Conservation (phyloP, 768 basidiomycete species). For the Gautieria morchelliformis region DNA sequence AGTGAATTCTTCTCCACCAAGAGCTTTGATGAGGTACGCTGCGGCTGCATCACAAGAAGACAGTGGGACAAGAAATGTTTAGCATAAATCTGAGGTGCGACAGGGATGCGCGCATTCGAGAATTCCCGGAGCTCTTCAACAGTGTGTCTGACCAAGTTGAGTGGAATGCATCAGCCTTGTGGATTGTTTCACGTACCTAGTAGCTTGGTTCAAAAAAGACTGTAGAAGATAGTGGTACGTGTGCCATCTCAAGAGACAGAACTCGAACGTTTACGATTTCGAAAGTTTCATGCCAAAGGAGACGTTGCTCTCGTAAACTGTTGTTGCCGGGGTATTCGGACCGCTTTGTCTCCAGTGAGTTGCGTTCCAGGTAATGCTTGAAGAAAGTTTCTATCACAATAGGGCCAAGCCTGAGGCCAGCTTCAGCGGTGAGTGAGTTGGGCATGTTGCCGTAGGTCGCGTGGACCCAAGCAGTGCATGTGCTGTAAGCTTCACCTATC, state of each 20-base stretch:
- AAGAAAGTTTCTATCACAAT: constrained; percentile 69
- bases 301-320: constrained; percentile 50
- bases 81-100: constrained; percentile 77
- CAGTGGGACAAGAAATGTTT: constrained; percentile 64
- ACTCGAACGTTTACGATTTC: constrained; percentile 57
- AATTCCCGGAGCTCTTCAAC: constrained; percentile 72
- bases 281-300: constrained; percentile 76
- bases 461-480: not conserved
- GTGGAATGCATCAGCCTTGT: not conserved
- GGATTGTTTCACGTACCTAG: constrained; percentile 37
- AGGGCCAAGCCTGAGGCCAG: constrained; percentile 60
- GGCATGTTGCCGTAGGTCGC: not conserved
- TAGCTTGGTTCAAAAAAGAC: constrained; percentile 69
- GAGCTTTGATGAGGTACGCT: constrained; percentile 54
- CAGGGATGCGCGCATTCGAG: constrained; percentile 68
- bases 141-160: constrained; percentile 49
- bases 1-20: constrained; percentile 71
- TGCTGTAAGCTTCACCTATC: too few relatives aligned
- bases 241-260: not conserved
- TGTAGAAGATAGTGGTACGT: constrained; percentile 17
- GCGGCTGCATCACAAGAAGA: constrained; percentile 71
- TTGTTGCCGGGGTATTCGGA: constrained; percentile 23
- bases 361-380: constrained; percentile 72
- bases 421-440: constrained; percentile 53
- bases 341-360: constrained; percentile 25